Conservation (phyloP, 371 early-diverging fungal species). For the Phascolomyces articulosus region DNA sequence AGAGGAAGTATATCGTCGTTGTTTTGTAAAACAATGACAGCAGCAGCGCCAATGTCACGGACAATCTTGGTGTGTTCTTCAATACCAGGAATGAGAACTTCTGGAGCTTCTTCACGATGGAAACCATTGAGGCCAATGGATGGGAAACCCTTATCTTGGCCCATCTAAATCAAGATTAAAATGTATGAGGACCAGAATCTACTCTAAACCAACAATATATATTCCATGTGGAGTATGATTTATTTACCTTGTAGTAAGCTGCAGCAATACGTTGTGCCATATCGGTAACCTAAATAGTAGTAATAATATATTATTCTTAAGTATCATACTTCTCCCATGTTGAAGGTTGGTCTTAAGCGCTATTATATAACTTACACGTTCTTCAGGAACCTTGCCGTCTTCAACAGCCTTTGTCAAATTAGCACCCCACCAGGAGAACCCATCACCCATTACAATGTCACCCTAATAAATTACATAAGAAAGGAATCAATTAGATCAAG, state of each 20-base stretch:
- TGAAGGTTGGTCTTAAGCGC: no score
- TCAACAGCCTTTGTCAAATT: slow-evolving; percentile 36
- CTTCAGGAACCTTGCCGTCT: slow-evolving; percentile 28
- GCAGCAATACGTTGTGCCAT: slow-evolving; percentile 63
- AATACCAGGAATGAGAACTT: slow-evolving; percentile 37
- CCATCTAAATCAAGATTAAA: slow-evolving; percentile 1
- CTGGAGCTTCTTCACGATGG: slow-evolving; percentile 16
- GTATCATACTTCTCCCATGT: no score
- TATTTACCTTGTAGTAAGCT: slow-evolving; percentile 46
- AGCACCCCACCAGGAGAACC: slow-evolving; percentile 36
- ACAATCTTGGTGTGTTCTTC: slow-evolving; percentile 36
- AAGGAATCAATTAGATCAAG: no score
- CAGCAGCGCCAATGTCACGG: slow-evolving; percentile 53
- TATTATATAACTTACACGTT: slow-evolving; percentile 14
- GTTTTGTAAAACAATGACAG: slow-evolving; percentile 53
- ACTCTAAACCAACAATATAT: no score
- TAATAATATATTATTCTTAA: no score
- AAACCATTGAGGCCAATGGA: slow-evolving; percentile 31
- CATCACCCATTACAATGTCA: slow-evolving; percentile 31
- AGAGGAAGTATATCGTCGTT: slow-evolving; percentile 43
- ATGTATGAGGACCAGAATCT: neutral
- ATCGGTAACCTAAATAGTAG: slow-evolving; percentile 36
- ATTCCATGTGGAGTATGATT: no score
- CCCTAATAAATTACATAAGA: no score
- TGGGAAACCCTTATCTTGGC: slow-evolving; percentile 43